Percentiles rank a stretch among this genome's conserved stretches.
Evolutionary conservation across 345 rosid genomes (phyloP).

Genomic region (Moricandia arvensis): DNA sequence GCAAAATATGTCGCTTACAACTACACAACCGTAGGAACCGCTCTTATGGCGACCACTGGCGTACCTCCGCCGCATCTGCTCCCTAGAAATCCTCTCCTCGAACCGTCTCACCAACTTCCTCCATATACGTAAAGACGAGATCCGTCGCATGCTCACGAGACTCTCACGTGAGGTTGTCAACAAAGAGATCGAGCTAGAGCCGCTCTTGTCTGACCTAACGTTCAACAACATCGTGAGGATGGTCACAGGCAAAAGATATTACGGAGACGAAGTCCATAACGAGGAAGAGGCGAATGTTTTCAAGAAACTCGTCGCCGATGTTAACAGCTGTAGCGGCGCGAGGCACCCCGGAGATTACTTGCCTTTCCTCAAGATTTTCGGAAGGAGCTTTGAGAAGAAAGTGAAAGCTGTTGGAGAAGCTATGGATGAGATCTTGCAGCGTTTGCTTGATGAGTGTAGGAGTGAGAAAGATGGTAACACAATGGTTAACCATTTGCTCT

Average conservation of each 20-base stretch:
- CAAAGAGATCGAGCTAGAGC: constrained; percentile 37
- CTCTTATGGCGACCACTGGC: constrained; percentile 66
- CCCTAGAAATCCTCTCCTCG: constrained; percentile 52
- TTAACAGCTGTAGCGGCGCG: constrained; percentile 21
- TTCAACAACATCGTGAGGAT: constrained; percentile 43
- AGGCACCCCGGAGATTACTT: constrained; percentile 36
- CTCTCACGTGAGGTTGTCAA: constrained; percentile 28
- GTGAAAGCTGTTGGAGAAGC: constrained; percentile 22
- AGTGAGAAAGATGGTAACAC: constrained; percentile 27
- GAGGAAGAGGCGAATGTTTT: constrained; percentile 43
- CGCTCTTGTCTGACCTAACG: constrained; percentile 30
- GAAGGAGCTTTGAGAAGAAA: constrained; percentile 21
- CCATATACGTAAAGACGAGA: constrained; percentile 46
- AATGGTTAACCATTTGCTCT: neutral
- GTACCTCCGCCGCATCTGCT: constrained; percentile 54
- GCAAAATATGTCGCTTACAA: constrained; percentile 48
- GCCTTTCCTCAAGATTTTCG: constrained; percentile 29
- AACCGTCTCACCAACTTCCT: constrained; percentile 43
- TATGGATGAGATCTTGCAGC: constrained; percentile 33
- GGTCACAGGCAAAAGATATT: constrained; percentile 63
- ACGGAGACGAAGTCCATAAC: constrained; percentile 43
- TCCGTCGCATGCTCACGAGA: constrained; percentile 39
- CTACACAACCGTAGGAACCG: constrained; percentile 30
- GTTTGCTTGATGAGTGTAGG: constrained; percentile 36
- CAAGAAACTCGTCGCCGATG: constrained; percentile 29